Conservation (phyloP, 2,329 filamentous ascomycete genomes). For the Xylariomycetidae sp. region DNA sequence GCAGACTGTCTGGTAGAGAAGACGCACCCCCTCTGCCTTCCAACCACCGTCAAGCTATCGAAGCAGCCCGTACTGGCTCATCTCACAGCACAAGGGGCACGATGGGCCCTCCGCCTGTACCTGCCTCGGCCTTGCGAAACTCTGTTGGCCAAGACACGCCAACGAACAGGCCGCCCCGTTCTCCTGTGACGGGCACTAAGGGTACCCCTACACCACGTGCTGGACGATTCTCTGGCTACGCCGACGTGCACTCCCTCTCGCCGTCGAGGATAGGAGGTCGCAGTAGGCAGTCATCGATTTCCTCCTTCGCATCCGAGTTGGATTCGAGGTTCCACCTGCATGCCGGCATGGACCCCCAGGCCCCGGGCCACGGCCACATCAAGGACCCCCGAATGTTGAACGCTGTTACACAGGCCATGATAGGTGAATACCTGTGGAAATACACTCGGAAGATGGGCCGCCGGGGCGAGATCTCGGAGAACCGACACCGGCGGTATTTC, state of each 20-base stretch:
- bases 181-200: conserved; percentile 42
- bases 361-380: conserved; percentile 57
- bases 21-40: conserved; percentile 65
- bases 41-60: conserved; percentile 80
- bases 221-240: conserved; percentile 39
- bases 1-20: conserved; percentile 35
- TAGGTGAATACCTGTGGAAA: conserved; percentile 98
- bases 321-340: conserved; percentile 84
- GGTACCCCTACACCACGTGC: conserved; percentile 54
- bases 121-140: conserved; percentile 63
- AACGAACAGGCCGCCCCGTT: conserved; percentile 38
- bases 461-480: conserved; percentile 79
- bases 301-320: conserved; percentile 91
- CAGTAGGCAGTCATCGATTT: conserved; percentile 75
- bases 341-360: conserved; percentile 46
- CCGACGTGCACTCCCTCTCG: conserved; percentile 44
- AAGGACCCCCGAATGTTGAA: conserved; percentile 98
- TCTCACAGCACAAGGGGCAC: conserved; percentile 37
- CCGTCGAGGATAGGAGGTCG: conserved; percentile 35
- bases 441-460: conserved; percentile 95
- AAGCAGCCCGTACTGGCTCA: conserved; percentile 63
- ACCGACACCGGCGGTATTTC: conserved; percentile 91
- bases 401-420: conserved; percentile 99
- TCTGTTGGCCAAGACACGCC: conserved; percentile 58
- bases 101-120: conserved; percentile 83